These are phyloP conservation scores for Populus deltoides DNA, from an alignment of 345 rosid genomes.

Conservation along the genomic window DNA sequence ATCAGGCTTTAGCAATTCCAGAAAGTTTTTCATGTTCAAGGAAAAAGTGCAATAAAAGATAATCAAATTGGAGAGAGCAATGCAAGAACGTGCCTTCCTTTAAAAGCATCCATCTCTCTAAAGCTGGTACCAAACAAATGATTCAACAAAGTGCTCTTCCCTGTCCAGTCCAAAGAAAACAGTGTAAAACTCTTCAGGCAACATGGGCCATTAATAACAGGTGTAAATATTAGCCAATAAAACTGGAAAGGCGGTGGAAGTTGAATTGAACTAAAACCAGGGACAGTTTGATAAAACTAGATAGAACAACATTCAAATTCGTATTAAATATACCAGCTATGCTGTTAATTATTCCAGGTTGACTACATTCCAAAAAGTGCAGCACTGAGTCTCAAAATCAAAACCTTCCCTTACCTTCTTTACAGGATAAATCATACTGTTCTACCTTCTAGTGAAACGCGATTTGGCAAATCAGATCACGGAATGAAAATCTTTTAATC, in stretches of 20 bases:
- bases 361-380: background rate
- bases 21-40: no score
- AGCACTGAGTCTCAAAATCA: background rate
- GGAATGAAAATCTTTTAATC: background rate
- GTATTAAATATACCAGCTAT: background rate
- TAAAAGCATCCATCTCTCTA: conserved; percentile 98
- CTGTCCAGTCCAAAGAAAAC: conserved; percentile 46
- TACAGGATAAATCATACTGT: background rate
- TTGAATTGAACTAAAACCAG: background rate
- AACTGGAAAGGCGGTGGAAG: background rate
- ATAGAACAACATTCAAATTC: background rate
- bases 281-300: background rate
- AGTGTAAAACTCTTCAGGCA: conserved; percentile 17
- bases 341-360: background rate
- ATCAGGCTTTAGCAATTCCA: background rate
- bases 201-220: background rate
- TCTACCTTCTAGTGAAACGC: background rate
- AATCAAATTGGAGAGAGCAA: conserved; percentile 3
- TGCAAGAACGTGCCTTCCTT: conserved; percentile 67
- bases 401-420: background rate
- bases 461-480: background rate
- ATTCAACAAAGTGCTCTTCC: conserved; percentile 94
- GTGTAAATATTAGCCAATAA: background rate
- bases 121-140: conserved; percentile 86
- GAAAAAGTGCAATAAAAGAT: conserved; percentile 1